Evolutionary conservation across 495 filamentous ascomycete species (phyloP), one percentile per base, ranked within the genome.

Genomic region (Amniculicola lignicola): DNA sequence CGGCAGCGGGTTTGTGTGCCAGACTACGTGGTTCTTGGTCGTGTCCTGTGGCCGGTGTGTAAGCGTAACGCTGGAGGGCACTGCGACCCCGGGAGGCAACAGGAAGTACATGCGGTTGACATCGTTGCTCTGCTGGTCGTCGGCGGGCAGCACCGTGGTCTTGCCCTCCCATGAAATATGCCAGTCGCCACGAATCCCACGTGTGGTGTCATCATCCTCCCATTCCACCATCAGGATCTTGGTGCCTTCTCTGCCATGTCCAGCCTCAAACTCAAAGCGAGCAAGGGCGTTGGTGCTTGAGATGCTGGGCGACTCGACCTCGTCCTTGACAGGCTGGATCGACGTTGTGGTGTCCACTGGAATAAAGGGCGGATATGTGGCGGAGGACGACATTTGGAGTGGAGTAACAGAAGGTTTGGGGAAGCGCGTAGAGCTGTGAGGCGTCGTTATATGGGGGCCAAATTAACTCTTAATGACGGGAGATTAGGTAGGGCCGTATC

Each of bases 201-300:
- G 67, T 48, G 35, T 74, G 1, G 29, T 73, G 64, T 62, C 71
- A 57, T 82, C 76, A 28, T 83, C 82, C 59, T 88, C 82, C 88
- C 88, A 91, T 57, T 91, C 86, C 10, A 91, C 79, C 86, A 91
- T 89, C 41, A 91, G 67, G 40, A 94, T 84, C 72, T 92, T 92
- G 25, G 86, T 90, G 7, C 88, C 89, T 31, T 90, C 87, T 60
- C 87, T 88, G 1, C 78, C 84, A 59, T 81, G 81, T 36, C 85
- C 86, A 3, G 83, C 75, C 67, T 90, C 86, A 62, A 91, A 90
- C 66, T 92, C 89, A 70, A 90, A 94, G 18, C 88, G 83, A n/a
- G 87, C 87, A 12, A 90, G 73, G 1, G 83, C 83, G 35, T 67
- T 70, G 51, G 66, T 59, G 52, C 57, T 65, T 4, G 69, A 69